A percentile compares a stretch with the other conserved stretches of the same genome.
Evolutionary conservation across 192 early-diverging fungal genomes (phyloP).

Genomic region (Coemansia furcata): DNA sequence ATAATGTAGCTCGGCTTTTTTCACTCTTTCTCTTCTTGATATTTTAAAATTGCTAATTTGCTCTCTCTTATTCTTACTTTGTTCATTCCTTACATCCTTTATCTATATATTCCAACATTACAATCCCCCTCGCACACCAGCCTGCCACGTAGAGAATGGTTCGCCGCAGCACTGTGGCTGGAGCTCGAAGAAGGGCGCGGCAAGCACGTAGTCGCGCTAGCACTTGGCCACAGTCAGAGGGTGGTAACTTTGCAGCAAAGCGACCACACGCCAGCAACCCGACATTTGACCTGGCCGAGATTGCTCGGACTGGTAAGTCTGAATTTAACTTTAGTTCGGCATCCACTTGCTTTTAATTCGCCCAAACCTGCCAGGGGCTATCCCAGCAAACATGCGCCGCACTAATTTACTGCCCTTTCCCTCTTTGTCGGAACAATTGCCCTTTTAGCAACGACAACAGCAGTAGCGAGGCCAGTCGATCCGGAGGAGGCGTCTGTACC

Average conservation of each 20-base stretch:
- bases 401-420: not conserved
- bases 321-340: too few species aligned
- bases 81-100: not conserved
- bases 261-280: not conserved
- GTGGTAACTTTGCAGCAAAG: not conserved
- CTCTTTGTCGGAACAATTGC: not conserved
- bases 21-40: not conserved
- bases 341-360: not conserved
- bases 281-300: not conserved
- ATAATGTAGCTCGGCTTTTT: too few species aligned
- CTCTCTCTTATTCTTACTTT: not conserved
- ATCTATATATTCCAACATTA: not conserved
- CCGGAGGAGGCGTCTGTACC: not conserved
- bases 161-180: constrained; percentile 10
- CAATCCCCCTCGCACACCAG: not conserved
- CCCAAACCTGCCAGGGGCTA: not conserved
- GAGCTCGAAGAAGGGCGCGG: constrained; percentile 15
- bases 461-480: not conserved
- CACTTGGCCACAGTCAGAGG: constrained; percentile 4
- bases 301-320: not conserved
- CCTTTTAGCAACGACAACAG: not conserved
- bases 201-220: constrained; percentile 10
- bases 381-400: not conserved
- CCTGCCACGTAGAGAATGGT: constrained; percentile 13
- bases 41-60: not conserved